Percentiles rank a stretch among this genome's conserved stretches.
Evolutionary conservation across 2,329 filamentous ascomycete genomes (phyloP).

Genomic region (Onygena corvina): DNA sequence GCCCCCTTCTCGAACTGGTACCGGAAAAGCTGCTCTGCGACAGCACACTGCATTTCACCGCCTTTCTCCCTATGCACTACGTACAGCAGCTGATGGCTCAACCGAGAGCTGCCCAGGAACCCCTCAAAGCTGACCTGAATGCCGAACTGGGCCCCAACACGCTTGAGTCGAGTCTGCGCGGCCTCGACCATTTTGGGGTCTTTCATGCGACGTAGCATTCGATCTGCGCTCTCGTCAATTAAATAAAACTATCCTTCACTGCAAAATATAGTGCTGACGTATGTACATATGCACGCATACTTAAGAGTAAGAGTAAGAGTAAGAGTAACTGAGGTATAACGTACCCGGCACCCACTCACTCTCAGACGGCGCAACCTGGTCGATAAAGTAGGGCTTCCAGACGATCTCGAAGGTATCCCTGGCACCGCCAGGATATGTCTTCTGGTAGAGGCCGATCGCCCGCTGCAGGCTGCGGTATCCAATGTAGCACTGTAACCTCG

Average conservation of each 20-base stretch:
- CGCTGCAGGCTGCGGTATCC: slow-evolving; percentile 13
- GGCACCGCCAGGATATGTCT: slow-evolving; percentile 15
- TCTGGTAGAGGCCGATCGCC: slow-evolving; percentile 14
- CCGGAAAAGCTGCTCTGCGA: slow-evolving; percentile 16
- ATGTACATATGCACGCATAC: too few relatives aligned
- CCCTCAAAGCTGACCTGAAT: slow-evolving; percentile 18
- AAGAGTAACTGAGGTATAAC: background rate
- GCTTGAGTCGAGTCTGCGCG: slow-evolving; percentile 16
- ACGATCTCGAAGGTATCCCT: slow-evolving; percentile 10
- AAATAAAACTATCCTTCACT: background rate
- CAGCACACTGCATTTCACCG: slow-evolving; percentile 7
- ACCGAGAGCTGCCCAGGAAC: slow-evolving; percentile 16
- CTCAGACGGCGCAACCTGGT: slow-evolving; percentile 12
- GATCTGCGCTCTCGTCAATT: slow-evolving; percentile 11
- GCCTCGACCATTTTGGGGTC: slow-evolving; percentile 12
- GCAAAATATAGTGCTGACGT: too few relatives aligned
- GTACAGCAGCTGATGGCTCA: slow-evolving; percentile 16
- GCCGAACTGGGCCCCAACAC: slow-evolving; percentile 12
- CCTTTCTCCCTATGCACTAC: slow-evolving; percentile 6
- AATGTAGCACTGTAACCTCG: slow-evolving; percentile 15
- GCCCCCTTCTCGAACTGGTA: slow-evolving; percentile 17
- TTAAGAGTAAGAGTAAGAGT: background rate
- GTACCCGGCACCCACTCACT: slow-evolving; percentile 15
- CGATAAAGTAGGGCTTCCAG: slow-evolving; percentile 16
- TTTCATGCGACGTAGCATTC: slow-evolving; percentile 17